These are phyloP conservation scores for Eucalyptus urophylla DNA, from an alignment of 345 rosid genomes.

Conservation along the genomic window DNA sequence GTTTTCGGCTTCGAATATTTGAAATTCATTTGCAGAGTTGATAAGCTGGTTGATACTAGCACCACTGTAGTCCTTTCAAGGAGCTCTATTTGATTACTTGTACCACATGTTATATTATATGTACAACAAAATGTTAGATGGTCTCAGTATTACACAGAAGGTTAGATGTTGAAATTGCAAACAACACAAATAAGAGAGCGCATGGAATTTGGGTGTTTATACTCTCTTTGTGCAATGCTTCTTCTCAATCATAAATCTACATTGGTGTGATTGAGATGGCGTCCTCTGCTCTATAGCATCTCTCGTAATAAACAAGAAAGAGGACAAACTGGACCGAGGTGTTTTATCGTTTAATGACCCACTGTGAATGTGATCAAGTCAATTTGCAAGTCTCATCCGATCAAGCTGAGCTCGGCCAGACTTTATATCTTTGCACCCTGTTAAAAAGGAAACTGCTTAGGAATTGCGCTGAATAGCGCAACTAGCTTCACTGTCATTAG, in stretches of 20 bases:
- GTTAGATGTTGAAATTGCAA: background rate
- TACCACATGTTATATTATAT: background rate
- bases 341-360: background rate
- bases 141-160: background rate
- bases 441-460: background rate
- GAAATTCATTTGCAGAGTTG: background rate
- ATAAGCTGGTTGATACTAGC: background rate
- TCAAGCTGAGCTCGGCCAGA: background rate
- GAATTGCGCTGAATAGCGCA: background rate
- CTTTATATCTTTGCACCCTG: background rate
- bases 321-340: background rate
- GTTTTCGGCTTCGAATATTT: background rate
- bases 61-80: background rate
- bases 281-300: background rate
- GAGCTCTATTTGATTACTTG: background rate
- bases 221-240: background rate
- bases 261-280: background rate
- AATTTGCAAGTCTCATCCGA: background rate
- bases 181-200: background rate
- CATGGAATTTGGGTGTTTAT: background rate
- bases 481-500: background rate
- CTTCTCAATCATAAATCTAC: background rate
- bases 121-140: background rate
- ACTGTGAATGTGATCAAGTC: background rate
- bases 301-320: background rate